Base-by-base conservation (phyloP, 371 early-diverging fungal genomes). In the Circinella minor region DNA sequence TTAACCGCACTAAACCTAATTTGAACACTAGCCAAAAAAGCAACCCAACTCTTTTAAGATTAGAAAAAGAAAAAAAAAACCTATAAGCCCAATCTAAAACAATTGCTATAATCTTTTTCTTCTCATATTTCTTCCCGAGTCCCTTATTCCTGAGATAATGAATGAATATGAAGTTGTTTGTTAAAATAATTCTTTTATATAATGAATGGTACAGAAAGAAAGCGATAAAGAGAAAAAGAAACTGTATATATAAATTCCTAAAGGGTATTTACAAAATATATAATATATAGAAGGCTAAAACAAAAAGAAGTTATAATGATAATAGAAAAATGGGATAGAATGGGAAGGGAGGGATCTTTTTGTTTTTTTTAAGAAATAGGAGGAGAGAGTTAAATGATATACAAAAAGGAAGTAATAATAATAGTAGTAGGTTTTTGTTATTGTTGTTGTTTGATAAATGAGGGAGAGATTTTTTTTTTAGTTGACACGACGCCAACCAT, bases 401-500 rank as follows among this genome's bases (percentile, higher is more conserved):
- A 20, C 55, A 55, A 15, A 9, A 43, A 43, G 43, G 43, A 43
- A 43, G 34, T 20, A 57, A 34, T 27, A n/a, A 34, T 34, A n/a
- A 8, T 20, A 18, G 27, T 10, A 10, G 36, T 10, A 43, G 11
- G 43, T 43, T 43, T 10, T 7, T 8, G 55, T 55, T 55, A 1
- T 55, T 10, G 49, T 55, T 55, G 15, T 55, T 10, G 49, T n/a
- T 43, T 27, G 43, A 43, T 43, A 15, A 54, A 18, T n/a, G 9
- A 6, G 15, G 6, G 9, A 15, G 54, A 6, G 15, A 6, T 54
- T 57, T 4, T 34, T 8, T 37, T 18, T 47, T 39, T 36, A 48
- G 46, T 43, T 49, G 17, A 83, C 81, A 60, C 81, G 78, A 8
- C 67, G 78, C 81, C 81, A 84, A 36, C 83, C 82, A 60, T 71